Evolutionary conservation across 768 basidiomycete genomes (phyloP), one percentile per base, ranked within the genome.

Genomic region (Kwoniella heveanensis): DNA sequence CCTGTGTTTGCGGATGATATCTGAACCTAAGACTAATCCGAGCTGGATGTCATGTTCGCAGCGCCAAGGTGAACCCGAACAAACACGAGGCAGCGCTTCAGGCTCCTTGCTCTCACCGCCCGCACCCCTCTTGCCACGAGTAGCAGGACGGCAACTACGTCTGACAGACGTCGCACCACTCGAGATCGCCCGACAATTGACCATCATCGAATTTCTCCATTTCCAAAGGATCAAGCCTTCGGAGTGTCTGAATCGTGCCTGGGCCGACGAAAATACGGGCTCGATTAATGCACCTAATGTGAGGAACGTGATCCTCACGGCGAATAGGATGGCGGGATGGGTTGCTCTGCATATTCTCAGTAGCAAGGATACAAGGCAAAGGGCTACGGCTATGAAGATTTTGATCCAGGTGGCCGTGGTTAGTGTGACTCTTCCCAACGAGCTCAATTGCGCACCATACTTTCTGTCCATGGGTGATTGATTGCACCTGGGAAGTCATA

Each of bases 151-250:
- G 39, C 39, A 60, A 10, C 46, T 94, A 64, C 92, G 91, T 67
- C 82, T 98, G 12, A 80, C 86, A 22, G 95, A 98, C 73, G 85
- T 98, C 53, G 90, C 95, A 68, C 84, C 93, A 1, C 80, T 92
- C 60, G 95, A 98, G 80, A 79, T 98, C 19, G 95, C 94, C 0
- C 85, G 95, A 27, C 95, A 98, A 77, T 81, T 98, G 65, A 97
- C 95, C 0, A 87, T 96, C 63, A 84, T 94, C 83, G 95, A 98
- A 80, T 90, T 88, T 67, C 83, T 85, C 51, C 81, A 94, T 46
- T 98, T 92, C 81, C 88, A 89, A 80, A 88, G 86, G 78, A 95
- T 98, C 70, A 87, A 87, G 36, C 89, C 91, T 0, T 88, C 88
- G 81, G 95, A 98, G 78, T 97, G 92, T 82, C 82, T 98, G 21